phyloP scores from a whole-genome alignment of 805 yeast species.

The Candida sphagnicola region DNA sequence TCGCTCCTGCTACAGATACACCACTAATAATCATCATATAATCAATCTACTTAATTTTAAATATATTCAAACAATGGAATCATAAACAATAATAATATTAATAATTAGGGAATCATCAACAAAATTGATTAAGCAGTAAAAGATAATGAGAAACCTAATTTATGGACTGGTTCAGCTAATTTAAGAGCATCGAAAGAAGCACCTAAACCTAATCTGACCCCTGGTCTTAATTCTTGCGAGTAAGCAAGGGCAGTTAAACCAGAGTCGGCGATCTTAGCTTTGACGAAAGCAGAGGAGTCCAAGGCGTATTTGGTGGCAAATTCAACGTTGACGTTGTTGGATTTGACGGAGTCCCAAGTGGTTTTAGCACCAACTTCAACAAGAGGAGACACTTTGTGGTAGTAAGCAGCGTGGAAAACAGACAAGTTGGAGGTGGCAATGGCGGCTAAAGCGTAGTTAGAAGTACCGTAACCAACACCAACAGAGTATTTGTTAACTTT shows the following conservation, averaged over 20 bases:
- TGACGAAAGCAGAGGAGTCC: slow-evolving; percentile 84
- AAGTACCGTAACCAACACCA: slow-evolving; percentile 89
- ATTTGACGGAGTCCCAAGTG: slow-evolving; percentile 84
- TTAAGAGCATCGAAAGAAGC: slow-evolving; percentile 94
- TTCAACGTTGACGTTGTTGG: slow-evolving; percentile 84
- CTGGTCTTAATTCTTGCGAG: slow-evolving; percentile 93
- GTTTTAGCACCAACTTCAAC: slow-evolving; percentile 99
- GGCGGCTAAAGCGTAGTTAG: slow-evolving; percentile 81
- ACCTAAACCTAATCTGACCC: slow-evolving; percentile 96
- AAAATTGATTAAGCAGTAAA: slow-evolving; percentile 69
- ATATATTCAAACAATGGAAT: background rate
- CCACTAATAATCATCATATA: background rate
- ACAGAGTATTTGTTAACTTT: slow-evolving; percentile 91
- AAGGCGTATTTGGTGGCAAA: slow-evolving; percentile 92
- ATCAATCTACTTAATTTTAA: background rate
- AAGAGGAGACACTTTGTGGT: slow-evolving; percentile 87
- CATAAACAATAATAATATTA: background rate
- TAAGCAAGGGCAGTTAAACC: slow-evolving; percentile 92
- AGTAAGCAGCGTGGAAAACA: slow-evolving; percentile 91
- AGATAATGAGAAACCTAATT: slow-evolving; percentile 91
- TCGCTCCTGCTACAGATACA: no score
- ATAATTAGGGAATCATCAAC: background rate
- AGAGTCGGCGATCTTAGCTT: slow-evolving; percentile 95
- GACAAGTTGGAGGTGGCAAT: slow-evolving; percentile 83
- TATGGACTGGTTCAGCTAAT: slow-evolving; percentile 95